Base-by-base conservation (phyloP, 345 rosid genomes). In the Linum usitatissimum region DNA sequence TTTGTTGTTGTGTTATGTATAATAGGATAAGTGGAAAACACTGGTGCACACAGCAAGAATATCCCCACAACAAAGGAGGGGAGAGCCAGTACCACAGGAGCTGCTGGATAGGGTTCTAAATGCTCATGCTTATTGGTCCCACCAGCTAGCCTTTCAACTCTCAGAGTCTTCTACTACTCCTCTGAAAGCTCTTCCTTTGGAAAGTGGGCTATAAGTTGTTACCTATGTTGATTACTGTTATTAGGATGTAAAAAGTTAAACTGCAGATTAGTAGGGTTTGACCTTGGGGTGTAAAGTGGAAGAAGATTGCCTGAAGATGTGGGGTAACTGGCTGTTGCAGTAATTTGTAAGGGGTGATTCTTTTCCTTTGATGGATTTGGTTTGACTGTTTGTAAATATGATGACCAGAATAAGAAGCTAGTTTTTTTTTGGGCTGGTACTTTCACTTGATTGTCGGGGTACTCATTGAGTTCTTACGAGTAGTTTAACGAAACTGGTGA, bases 21-120 rank as follows among this genome's bases (percentile, higher is more conserved):
- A 14, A 45, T 78, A 93, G 99, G 99, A 93, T 68, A 93, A 93
- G 65, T 92, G 99, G 99, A 93, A 93, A 75, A 90, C 97, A 15
- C 79, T 93, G 60, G 95, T 93, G 64, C 99, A 90, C 78, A 93
- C 97, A 34, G 97, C 99, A 51, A 86, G 88, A 78, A 93, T 93
- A 81, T 84, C 96, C 54, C 99, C 97, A 0, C 97, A 87, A 67
- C 99, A 93, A 75, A 84, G 99, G 80, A 84, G 99, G 77, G 99
- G 97, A 60, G 96, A 87, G 85, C 94, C 97, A 15, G 99, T 93
- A 5, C 97, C 99, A 0, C 96, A 93, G 65, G 96, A 93, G 73
- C 96, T 93, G 55, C 60, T 93, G 67, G 97, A 93, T 76, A 68
- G 99, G 72, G 99, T 93, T 57, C 77, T 90, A 13, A 78, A 76